Conservation (phyloP, 257 asterid genomes). For the Lycium barbarum region DNA sequence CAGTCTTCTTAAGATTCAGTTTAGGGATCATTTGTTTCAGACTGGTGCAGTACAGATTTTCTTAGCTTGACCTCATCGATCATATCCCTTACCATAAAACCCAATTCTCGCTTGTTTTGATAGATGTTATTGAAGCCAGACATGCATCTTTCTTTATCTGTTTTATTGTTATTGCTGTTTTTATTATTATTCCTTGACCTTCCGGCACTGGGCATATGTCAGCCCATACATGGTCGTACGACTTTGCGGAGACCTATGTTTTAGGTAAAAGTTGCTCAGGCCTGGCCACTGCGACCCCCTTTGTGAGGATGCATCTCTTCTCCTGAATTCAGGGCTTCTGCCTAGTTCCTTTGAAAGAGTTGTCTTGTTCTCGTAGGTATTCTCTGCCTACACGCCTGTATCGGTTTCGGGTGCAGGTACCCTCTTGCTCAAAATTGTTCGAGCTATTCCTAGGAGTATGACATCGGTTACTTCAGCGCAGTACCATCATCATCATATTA, state of each 20-base stretch:
- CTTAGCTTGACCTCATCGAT: not conserved
- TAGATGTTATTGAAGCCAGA: not conserved
- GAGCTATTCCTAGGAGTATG: not conserved
- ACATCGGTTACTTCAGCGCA: not conserved
- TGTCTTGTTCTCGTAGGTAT: not conserved
- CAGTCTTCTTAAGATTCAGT: not conserved
- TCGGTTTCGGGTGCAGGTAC: not conserved
- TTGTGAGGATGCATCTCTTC: not conserved
- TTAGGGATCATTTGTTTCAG: conserved; percentile 21
- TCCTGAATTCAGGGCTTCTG: not conserved
- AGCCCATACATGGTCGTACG: not conserved
- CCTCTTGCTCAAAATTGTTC: not conserved
- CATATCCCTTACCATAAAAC: not conserved
- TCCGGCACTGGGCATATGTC: not conserved
- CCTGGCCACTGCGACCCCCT: not conserved
- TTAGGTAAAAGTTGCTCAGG: not conserved
- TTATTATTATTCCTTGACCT: not conserved
- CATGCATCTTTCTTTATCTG: not conserved
- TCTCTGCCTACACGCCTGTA: not conserved
- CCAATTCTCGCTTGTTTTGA: not conserved
- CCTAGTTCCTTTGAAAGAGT: not conserved
- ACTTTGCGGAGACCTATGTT: not conserved
- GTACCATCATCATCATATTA: not conserved
- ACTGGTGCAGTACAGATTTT: not conserved
- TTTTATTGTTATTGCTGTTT: not conserved